Percentiles rank a stretch among this genome's conserved stretches.
Evolutionary conservation across 2,329 filamentous ascomycete genomes (phyloP).

Genomic region (Orbilia brochopaga): DNA sequence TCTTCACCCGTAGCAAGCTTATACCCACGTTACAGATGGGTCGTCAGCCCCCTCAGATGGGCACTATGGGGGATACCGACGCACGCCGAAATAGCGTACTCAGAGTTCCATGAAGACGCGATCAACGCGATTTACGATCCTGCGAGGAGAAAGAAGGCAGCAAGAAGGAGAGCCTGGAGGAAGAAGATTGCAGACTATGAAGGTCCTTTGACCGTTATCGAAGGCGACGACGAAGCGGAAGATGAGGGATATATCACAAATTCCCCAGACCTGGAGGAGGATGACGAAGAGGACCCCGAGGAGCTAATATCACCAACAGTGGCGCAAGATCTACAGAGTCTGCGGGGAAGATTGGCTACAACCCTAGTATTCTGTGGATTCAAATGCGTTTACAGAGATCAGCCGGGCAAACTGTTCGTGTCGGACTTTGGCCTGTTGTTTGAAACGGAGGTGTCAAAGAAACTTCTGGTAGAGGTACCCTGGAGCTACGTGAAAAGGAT

Average conservation of each 20-base stretch:
- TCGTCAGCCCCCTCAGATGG: conserved; percentile 38
- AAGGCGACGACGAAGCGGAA: conserved; percentile 21
- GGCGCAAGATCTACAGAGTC: conserved; percentile 17
- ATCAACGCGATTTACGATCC: conserved; percentile 32
- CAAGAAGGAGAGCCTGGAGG: conserved; percentile 22
- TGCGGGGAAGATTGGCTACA: conserved; percentile 11
- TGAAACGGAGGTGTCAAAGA: conserved; percentile 36
- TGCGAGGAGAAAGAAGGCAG: conserved; percentile 21
- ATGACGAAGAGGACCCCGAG: conserved; percentile 36
- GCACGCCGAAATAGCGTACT: conserved; percentile 35
- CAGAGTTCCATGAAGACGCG: conserved; percentile 30
- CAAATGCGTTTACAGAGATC: conserved; percentile 20
- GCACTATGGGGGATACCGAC: conserved; percentile 43
- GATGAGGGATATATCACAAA: conserved; percentile 35
- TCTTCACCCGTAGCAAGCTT: conserved; percentile 28
- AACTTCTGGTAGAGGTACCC: conserved; percentile 23
- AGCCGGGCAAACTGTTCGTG: conserved; percentile 30
- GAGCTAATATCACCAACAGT: conserved; percentile 29
- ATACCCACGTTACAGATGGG: conserved; percentile 28
- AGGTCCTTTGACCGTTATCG: conserved; percentile 28
- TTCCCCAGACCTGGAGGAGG: conserved; percentile 36
- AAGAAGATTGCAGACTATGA: conserved; percentile 29
- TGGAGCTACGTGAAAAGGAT: conserved; percentile 26
- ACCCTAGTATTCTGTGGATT: conserved; percentile 33
- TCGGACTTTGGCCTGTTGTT: conserved; percentile 31